Evolutionary conservation across 495 filamentous ascomycete genomes (phyloP).

Genomic region (Neurospora discreta): DNA sequence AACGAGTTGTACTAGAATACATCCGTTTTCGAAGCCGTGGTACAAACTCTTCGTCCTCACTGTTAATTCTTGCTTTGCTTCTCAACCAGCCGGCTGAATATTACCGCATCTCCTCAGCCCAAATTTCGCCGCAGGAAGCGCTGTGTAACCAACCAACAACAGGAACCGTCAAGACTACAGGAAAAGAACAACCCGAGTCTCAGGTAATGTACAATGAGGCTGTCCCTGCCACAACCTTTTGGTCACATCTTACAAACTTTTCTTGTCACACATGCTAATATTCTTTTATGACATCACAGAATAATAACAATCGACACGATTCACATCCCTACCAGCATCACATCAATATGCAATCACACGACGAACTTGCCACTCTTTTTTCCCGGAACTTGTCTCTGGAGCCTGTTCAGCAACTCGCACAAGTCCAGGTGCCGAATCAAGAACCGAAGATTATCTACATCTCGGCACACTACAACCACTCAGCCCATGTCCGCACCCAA

Average conservation of each 20-base stretch:
- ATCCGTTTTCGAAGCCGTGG: not conserved
- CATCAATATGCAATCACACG: slow-evolving; percentile 40
- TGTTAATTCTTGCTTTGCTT: not conserved
- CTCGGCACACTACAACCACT: slow-evolving; percentile 68
- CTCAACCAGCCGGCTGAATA: not conserved
- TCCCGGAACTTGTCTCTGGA: slow-evolving; percentile 51
- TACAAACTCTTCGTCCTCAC: not conserved
- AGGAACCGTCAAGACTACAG: not conserved
- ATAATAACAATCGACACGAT: not conserved
- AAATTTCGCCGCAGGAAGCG: not conserved
- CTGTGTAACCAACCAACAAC: not conserved
- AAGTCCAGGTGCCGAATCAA: slow-evolving; percentile 15
- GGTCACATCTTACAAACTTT: not conserved
- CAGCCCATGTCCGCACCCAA: slow-evolving; percentile 39
- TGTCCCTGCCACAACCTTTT: not conserved
- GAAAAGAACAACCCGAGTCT: not conserved
- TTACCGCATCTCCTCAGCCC: not conserved
- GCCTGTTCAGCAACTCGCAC: slow-evolving; percentile 20
- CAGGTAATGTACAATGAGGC: not conserved
- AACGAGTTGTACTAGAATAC: not conserved
- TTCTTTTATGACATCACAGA: not conserved
- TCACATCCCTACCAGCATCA: slow-evolving; percentile 2
- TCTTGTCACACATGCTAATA: not conserved
- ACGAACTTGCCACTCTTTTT: slow-evolving; percentile 60
- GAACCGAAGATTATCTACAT: slow-evolving; percentile 47